Conservation (phyloP, 768 basidiomycete species). For the Tephrocybe sp. region DNA sequence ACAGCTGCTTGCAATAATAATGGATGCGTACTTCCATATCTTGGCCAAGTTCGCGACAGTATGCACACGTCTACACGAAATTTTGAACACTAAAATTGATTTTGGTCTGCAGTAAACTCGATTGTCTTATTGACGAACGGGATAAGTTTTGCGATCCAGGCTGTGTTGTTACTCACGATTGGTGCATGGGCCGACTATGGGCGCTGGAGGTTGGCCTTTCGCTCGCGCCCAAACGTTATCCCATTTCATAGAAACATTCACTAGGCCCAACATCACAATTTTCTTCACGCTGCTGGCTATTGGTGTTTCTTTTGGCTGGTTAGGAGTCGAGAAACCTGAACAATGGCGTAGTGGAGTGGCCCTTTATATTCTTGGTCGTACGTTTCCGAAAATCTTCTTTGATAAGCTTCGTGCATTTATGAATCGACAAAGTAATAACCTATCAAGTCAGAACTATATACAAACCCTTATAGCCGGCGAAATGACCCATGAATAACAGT, state of each 20-base stretch:
- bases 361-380: slow-evolving; percentile 65
- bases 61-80: slow-evolving; percentile 20
- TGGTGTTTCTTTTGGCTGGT: slow-evolving; percentile 75
- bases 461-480: neutral
- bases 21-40: slow-evolving; percentile 65
- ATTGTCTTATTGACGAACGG: slow-evolving; percentile 80
- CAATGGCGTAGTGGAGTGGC: slow-evolving; percentile 63
- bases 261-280: slow-evolving; percentile 74
- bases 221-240: neutral
- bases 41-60: slow-evolving; percentile 63
- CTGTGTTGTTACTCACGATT: slow-evolving; percentile 59
- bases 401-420: neutral
- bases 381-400: slow-evolving; percentile 22
- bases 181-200: slow-evolving; percentile 86
- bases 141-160: slow-evolving; percentile 77
- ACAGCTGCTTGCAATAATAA: slow-evolving; percentile 50
- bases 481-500: slow-evolving; percentile 31
- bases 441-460: slow-evolving; percentile 52
- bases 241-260: slow-evolving; percentile 4
- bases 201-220: slow-evolving; percentile 57
- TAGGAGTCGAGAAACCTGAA: slow-evolving; percentile 66
- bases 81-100: neutral
- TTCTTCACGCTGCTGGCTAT: slow-evolving; percentile 69
- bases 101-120: slow-evolving; percentile 57
- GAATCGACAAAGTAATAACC: slow-evolving; percentile 51